Evolutionary conservation across 805 yeast genomes (phyloP).

Genomic region (Spathaspora arborariae): DNA sequence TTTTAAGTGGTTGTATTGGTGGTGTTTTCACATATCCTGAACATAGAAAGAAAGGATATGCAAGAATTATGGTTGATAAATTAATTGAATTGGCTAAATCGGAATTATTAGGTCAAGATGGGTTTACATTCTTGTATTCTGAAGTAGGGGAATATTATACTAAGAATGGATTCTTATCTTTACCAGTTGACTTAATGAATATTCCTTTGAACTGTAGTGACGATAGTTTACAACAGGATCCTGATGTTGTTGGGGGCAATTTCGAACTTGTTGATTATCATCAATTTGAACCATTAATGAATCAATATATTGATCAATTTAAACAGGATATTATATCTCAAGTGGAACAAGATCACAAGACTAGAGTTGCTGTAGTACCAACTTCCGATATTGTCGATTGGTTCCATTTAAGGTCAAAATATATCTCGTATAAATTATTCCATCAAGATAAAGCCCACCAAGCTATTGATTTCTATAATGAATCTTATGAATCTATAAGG

Average conservation of each 20-base stretch:
- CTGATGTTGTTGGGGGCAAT: background rate
- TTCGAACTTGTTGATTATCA: conserved; percentile 23
- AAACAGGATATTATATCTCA: conserved; percentile 14
- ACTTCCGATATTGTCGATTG: conserved; percentile 30
- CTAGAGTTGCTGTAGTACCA: conserved; percentile 29
- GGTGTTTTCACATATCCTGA: conserved; percentile 38
- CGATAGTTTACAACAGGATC: background rate
- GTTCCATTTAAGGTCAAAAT: conserved; percentile 41
- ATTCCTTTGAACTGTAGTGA: conserved; percentile 13
- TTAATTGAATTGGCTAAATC: conserved; percentile 22
- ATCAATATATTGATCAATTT: conserved; percentile 18
- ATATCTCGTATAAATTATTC: conserved; percentile 18
- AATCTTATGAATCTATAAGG: conserved; percentile 18
- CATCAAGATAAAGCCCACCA: conserved; percentile 10
- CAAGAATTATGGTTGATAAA: conserved; percentile 36
- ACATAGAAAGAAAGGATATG: conserved; percentile 35
- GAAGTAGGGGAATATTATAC: conserved; percentile 43
- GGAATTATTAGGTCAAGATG: conserved; percentile 25
- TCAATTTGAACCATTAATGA: conserved; percentile 23
- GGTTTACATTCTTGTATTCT: conserved; percentile 36
- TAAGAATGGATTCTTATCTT: conserved; percentile 35
- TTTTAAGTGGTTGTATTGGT: conserved; percentile 36
- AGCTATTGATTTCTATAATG: conserved; percentile 15
- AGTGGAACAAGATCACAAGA: conserved; percentile 24
- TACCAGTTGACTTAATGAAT: conserved; percentile 29